A percentile compares a stretch with the other conserved stretches of the same genome.
phyloP scores from a whole-genome alignment of 257 asterid genomes.

The Solanum dulcamara region DNA sequence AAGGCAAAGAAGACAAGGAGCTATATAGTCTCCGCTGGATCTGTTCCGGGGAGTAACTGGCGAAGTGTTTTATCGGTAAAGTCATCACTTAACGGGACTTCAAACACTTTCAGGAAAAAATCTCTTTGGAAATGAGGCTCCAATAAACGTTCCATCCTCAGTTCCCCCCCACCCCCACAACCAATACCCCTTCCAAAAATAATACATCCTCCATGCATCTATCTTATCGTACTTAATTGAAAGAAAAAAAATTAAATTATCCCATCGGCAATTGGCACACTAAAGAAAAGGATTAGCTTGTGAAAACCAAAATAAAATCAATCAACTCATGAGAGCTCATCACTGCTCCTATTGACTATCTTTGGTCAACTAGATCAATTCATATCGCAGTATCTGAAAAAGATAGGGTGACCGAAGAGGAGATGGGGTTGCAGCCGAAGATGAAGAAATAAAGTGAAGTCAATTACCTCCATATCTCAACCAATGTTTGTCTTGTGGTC shows the following conservation, averaged over 20 bases:
- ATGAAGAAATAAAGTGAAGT: background rate
- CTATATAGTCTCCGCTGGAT: background rate
- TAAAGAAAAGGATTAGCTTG: background rate
- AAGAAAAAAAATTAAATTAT: background rate
- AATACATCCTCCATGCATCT: background rate
- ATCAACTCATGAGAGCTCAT: background rate
- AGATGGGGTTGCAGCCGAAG: background rate
- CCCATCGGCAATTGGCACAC: background rate
- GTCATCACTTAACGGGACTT: background rate
- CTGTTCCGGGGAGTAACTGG: background rate
- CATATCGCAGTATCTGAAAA: background rate
- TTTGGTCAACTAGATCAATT: background rate
- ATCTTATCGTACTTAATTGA: background rate
- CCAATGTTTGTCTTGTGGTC: constrained; percentile 57
- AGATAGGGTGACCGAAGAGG: background rate
- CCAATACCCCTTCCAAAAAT: background rate
- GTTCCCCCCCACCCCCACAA: too few relatives aligned
- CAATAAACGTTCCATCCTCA: background rate
- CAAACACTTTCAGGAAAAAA: background rate
- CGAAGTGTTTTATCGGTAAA: background rate
- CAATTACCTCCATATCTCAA: constrained; percentile 68
- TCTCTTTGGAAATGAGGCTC: background rate
- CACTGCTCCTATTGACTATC: background rate
- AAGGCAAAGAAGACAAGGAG: background rate
- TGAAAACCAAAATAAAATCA: background rate